Conservation (phyloP, 148 eudicot genomes). For the Chenopodium formosanum region DNA sequence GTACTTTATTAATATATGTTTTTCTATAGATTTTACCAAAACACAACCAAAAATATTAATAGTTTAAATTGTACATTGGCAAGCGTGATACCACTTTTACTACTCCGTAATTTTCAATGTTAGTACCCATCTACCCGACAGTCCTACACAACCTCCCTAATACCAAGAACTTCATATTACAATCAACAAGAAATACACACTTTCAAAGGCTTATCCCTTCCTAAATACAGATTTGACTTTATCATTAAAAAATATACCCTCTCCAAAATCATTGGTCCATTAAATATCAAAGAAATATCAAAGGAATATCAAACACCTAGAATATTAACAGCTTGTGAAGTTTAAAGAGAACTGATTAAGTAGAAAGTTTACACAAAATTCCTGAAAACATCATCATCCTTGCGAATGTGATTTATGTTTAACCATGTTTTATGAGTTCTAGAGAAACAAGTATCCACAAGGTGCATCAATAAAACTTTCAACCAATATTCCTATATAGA, state of each 20-base stretch:
- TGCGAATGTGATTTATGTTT: neutral
- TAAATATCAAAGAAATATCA: neutral
- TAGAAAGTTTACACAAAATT: neutral
- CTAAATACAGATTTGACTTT: neutral
- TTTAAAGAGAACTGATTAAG: too few species aligned
- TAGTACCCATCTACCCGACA: neutral
- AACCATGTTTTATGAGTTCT: neutral
- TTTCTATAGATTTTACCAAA: too few species aligned
- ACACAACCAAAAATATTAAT: too few species aligned
- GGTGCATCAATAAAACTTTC: too few species aligned
- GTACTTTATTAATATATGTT: too few species aligned
- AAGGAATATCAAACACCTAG: neutral
- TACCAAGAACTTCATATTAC: neutral
- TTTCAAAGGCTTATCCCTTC: neutral
- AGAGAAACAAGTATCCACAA: neutral
- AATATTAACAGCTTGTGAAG: neutral
- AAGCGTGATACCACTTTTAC: neutral
- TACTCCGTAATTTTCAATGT: too few species aligned
- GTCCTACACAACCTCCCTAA: neutral
- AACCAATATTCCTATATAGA: too few species aligned
- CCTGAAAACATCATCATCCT: neutral
- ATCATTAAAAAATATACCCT: neutral
- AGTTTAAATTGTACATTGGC: too few species aligned
- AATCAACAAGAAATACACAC: neutral
- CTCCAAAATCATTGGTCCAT: neutral